Percentiles rank a stretch among this genome's conserved stretches.
Conservation (phyloP, 352 stramenopile species). For the Nothophytophthora sp. region DNA sequence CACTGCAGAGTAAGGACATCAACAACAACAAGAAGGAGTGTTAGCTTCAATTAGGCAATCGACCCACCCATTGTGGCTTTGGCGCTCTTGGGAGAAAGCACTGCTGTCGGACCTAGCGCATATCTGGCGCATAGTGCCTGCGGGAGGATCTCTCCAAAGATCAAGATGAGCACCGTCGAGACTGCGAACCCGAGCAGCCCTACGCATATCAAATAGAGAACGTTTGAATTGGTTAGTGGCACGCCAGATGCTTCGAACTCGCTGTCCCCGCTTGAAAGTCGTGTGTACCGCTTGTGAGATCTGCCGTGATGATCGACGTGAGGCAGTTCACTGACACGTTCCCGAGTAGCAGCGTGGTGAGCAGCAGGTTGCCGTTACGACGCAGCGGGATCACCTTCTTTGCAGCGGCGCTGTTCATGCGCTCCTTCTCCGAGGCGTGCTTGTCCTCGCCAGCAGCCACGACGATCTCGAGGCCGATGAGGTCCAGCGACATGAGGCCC, state of each 20-base stretch:
- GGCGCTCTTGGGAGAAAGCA: no score
- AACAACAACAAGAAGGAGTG: no score
- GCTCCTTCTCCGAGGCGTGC: constrained; percentile 64
- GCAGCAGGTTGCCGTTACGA: constrained; percentile 95
- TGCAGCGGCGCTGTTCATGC: constrained; percentile 54
- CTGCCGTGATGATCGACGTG: constrained; percentile 97
- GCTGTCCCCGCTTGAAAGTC: no score
- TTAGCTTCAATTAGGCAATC: no score
- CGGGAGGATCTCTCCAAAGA: constrained; percentile 96
- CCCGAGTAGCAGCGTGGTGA: constrained; percentile 98
- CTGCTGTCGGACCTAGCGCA: constrained; percentile 75
- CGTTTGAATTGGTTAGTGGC: no score
- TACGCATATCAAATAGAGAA: no score
- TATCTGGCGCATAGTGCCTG: constrained; percentile 95
- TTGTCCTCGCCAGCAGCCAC: constrained; percentile 90
- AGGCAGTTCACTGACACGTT: constrained; percentile 98
- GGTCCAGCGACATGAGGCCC: constrained; percentile 97
- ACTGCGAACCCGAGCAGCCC: constrained; percentile 91
- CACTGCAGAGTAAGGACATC: constrained; percentile 27
- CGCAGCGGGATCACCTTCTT: constrained; percentile 90
- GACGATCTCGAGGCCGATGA: constrained; percentile 97
- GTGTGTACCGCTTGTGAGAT: constrained; percentile 81
- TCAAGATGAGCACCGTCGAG: constrained; percentile 95
- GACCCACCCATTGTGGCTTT: no score
- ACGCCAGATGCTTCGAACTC: no score